Evolutionary conservation across 140 eudicot genomes (phyloP), one percentile per base, ranked within the genome.

Genomic region (Flaveria floridana): DNA sequence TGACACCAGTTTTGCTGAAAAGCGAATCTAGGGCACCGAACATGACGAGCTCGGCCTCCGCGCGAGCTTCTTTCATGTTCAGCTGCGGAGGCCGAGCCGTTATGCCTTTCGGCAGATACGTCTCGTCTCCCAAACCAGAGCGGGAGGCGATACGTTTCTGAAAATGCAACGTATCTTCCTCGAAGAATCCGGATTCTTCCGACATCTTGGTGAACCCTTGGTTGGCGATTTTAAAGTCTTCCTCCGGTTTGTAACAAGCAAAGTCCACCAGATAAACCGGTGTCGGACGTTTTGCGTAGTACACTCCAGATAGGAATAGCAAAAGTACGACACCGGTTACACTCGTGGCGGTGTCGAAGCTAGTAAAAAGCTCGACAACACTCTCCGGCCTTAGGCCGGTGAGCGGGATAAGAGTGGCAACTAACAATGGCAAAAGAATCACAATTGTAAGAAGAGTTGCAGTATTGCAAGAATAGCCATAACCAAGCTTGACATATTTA

Each of bases 111-210:
- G 98, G 84, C 6, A 87, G 53, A 70, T 92, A 92, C 18, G 98
- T 87, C 73, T 89, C 96, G 25, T 92, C 96, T 1, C 98, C 95
- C 26, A 92, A 64, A 15, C 98, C 98, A n/a, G 98, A 92, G 14
- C 96, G 85, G 18, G 66, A 12, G 0, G 96, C 67, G n/a, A 92
- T 85, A 18, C 87, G 65, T 41, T 74, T 77, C 70, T 92, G 98
- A 70, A 92, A 92, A 4, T 70, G 78, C 44, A 92, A 67, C 68
- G 89, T 84, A 0, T 92, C 96, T 1, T 71, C 85, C 18, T 69
- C 80, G 16, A 92, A 92, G 1, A 80, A 79, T 0, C 95, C 96
- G 5, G 73, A 76, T 0, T 85, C 85, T 20, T 87, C 90, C 0
- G 91, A 82, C 96, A 92, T 89, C 74, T 92, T 83, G 11, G 89